These are phyloP conservation scores for Malassezia pachydermatis DNA, from an alignment of 1,284 basidiomycete genomes.

Conservation along the genomic window DNA sequence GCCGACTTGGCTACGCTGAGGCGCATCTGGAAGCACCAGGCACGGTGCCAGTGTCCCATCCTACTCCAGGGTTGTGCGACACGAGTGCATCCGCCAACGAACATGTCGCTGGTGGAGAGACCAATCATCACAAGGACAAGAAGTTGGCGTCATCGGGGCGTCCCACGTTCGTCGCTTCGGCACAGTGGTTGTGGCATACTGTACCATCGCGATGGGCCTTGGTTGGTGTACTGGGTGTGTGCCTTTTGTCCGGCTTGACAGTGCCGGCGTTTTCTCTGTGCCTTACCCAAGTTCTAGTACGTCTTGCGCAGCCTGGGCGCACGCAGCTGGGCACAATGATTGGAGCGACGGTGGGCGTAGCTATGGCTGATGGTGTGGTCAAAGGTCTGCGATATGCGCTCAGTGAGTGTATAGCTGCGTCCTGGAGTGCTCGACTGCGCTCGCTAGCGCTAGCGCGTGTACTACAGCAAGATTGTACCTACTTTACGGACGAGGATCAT, in stretches of 20 bases:
- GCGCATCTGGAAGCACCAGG: neutral
- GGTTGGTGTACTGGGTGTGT: conserved; percentile 53
- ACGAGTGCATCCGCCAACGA: too few species aligned
- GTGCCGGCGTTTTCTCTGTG: conserved; percentile 85
- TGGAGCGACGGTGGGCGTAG: conserved; percentile 61
- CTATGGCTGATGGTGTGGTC: conserved; percentile 61
- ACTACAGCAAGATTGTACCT: conserved; percentile 74
- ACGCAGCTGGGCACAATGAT: conserved; percentile 29
- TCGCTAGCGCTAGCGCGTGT: conserved; percentile 57
- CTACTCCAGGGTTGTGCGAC: too few species aligned
- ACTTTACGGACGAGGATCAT: conserved; percentile 69
- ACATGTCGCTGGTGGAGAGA: neutral
- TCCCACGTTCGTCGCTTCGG: neutral
- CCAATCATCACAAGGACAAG: neutral
- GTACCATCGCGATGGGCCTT: conserved; percentile 66
- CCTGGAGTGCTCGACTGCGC: conserved; percentile 67
- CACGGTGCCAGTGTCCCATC: neutral
- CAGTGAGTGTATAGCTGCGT: conserved; percentile 59
- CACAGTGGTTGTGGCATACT: conserved; percentile 57
- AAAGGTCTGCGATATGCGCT: conserved; percentile 55
- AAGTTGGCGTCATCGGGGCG: neutral
- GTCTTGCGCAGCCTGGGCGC: neutral
- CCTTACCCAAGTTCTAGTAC: conserved; percentile 67
- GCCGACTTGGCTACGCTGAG: conserved; percentile 55
- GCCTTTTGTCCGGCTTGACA: conserved; percentile 62